Evolutionary conservation across 2,329 filamentous ascomycete species (phyloP), one percentile per base, ranked within the genome.

Genomic region (Sclerotinia trifoliorum): DNA sequence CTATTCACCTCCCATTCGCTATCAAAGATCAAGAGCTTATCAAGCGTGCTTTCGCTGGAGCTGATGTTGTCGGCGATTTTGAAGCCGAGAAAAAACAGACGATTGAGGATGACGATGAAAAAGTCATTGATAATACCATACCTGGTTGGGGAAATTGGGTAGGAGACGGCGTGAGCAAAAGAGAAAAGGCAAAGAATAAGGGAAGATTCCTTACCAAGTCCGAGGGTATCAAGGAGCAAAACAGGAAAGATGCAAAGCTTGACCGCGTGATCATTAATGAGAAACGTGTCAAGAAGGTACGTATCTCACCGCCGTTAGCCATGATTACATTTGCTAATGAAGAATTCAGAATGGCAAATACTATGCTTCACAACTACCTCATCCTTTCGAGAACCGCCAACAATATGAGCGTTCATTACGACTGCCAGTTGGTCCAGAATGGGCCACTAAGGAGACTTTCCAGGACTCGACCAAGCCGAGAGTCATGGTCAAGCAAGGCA

Each of bases 91-190:
- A 98, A 80, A 84, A 83, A 21, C 86, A 87, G 62, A 82, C 86
- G 1, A 86, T 88, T 24, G 84, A 86, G 42, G 91, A 92, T 24
- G 93, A 97, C 78, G 93, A 91, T 73, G 91, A 96, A 76, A 90
- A 95, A 79, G 82, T 92, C 67, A 81, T 93, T 42, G 93, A 94
- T 77, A 90, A 90, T 72, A 91, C 91, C n/a, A 84, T 99, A 7
- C 93, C 93, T 0, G 95, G 95, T 57, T 99, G 95, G 95, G 95
- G 95, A 72, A 89, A 85, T 75, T 97, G 95, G 95, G 86, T 91
- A 6, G 95, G 95, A 71, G 88, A 91, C 21, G 94, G 94, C 24
- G 83, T 97, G 71, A 90, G 87, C 78, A 89, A 87, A 73, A 86
- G 86, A 70, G 86, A 91, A 72, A 84, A 87, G 79, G 87, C 87